A percentile compares a stretch with the other conserved stretches of the same genome.
Conservation (phyloP, 257 asterid species). For the Solanum chilense region DNA sequence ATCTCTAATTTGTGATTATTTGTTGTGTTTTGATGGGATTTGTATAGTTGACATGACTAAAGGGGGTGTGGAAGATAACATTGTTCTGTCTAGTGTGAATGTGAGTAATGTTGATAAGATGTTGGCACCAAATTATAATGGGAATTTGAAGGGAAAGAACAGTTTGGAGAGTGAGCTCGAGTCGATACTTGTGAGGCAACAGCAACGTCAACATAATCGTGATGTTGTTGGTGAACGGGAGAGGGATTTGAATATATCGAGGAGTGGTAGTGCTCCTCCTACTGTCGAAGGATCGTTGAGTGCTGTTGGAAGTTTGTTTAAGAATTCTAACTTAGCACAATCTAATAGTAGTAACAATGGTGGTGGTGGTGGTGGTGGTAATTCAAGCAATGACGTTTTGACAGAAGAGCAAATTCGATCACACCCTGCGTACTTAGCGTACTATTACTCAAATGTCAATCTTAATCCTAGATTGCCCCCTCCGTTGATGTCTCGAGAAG, state of each 20-base stretch:
- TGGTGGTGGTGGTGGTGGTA: not conserved
- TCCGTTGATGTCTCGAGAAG: slow-evolving; percentile 70
- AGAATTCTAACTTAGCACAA: slow-evolving; percentile 24
- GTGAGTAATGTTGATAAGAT: not conserved
- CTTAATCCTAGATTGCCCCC: slow-evolving; percentile 85
- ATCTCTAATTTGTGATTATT: not conserved
- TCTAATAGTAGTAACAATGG: not conserved
- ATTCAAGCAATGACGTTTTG: slow-evolving; percentile 10
- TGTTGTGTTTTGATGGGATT: not conserved
- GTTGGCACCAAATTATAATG: slow-evolving; percentile 38
- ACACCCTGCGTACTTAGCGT: slow-evolving; percentile 63
- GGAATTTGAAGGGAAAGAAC: slow-evolving; percentile 24
- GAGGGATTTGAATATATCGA: slow-evolving; percentile 32
- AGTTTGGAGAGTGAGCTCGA: slow-evolving; percentile 53
- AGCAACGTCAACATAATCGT: slow-evolving; percentile 23
- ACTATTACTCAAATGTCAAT: slow-evolving; percentile 68
- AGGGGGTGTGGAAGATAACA: not conserved
- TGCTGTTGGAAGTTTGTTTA: slow-evolving; percentile 37
- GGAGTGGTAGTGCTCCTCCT: slow-evolving; percentile 90
- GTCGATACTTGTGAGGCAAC: slow-evolving; percentile 35
- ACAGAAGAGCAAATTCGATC: slow-evolving; percentile 70
- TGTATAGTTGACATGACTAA: slow-evolving; percentile 1
- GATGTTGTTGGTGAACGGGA: slow-evolving; percentile 32
- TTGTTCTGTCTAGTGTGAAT: slow-evolving; percentile 11
- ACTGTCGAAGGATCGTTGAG: slow-evolving; percentile 61